Conservation (phyloP, 805 yeast species). For the Wickerhamomyces pijperi region DNA sequence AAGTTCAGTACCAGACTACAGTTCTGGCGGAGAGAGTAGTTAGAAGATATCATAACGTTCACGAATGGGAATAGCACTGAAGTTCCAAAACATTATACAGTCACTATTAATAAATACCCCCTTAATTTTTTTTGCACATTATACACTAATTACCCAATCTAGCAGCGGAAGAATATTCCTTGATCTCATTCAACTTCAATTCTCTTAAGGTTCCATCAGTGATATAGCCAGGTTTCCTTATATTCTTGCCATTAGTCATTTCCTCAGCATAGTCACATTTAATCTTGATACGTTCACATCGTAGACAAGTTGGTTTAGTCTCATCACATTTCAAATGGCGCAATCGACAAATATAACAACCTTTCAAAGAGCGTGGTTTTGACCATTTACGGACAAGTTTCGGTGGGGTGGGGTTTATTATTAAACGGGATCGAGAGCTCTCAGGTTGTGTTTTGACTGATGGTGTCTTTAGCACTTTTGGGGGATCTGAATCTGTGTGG, state of each 20-base stretch:
- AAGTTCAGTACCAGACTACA: conserved; percentile 14
- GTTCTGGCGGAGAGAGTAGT: conserved; percentile 13
- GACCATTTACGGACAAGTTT: background rate
- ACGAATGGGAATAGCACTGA: conserved; percentile 22
- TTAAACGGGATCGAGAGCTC: too few relatives aligned
- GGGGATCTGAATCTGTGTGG: too few relatives aligned
- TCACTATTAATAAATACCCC: too few relatives aligned
- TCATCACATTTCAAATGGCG: conserved; percentile 58
- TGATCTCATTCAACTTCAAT: conserved; percentile 4
- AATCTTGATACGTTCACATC: conserved; percentile 25
- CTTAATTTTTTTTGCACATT: too few relatives aligned
- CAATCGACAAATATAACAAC: conserved; percentile 47
- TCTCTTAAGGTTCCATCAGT: conserved; percentile 1
- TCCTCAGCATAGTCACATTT: conserved; percentile 7
- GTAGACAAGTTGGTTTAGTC: conserved; percentile 41
- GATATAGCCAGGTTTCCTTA: conserved; percentile 5
- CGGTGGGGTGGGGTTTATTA: too few relatives aligned
- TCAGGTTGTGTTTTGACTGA: too few relatives aligned
- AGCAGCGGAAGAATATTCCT: background rate
- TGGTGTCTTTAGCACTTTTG: too few relatives aligned
- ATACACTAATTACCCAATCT: too few relatives aligned
- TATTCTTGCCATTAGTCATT: background rate
- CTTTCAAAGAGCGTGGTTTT: conserved; percentile 9
- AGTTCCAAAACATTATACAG: too few relatives aligned
- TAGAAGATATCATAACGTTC: conserved; percentile 9